Conservation (phyloP, 225 moss, liverwort and hornwort species). For the Pleurozium schreberi region DNA sequence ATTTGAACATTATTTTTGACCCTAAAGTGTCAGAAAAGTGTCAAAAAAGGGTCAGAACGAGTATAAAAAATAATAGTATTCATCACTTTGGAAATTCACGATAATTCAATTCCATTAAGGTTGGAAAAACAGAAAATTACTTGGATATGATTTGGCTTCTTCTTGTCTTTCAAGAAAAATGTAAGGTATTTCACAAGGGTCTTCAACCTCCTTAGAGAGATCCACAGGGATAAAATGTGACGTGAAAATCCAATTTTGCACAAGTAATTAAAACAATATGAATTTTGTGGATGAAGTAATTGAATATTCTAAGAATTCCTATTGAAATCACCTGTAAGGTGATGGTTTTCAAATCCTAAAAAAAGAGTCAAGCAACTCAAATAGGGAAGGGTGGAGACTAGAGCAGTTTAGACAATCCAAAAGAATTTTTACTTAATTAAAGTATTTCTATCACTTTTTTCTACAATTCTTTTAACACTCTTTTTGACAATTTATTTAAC, state of each 20-base stretch:
- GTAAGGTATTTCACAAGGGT: neutral
- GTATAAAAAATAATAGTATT: too few relatives aligned
- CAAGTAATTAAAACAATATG: neutral
- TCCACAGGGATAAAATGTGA: accelerated
- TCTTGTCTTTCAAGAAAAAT: neutral
- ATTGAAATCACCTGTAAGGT: accelerated
- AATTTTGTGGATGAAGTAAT: accelerated
- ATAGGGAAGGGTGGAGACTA: accelerated
- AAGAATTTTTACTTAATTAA: neutral
- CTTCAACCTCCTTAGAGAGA: neutral
- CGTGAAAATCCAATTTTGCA: neutral
- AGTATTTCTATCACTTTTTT: accelerated
- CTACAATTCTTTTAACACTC: neutral
- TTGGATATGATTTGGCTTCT: neutral
- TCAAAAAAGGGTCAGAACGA: too few relatives aligned
- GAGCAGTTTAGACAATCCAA: neutral
- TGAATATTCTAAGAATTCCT: neutral
- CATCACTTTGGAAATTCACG: neutral
- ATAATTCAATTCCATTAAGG: neutral
- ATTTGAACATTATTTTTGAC: too few relatives aligned
- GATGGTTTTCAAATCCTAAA: neutral
- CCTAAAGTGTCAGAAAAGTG: neutral
- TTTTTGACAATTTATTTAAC: neutral
- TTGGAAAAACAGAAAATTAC: neutral
- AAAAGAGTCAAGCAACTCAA: accelerated